Percentiles rank a stretch among this genome's conserved stretches.
These are phyloP conservation scores for Neophaeococcomyces mojaviensis DNA, from an alignment of 2,329 filamentous ascomycete genomes.

Conservation along the genomic window DNA sequence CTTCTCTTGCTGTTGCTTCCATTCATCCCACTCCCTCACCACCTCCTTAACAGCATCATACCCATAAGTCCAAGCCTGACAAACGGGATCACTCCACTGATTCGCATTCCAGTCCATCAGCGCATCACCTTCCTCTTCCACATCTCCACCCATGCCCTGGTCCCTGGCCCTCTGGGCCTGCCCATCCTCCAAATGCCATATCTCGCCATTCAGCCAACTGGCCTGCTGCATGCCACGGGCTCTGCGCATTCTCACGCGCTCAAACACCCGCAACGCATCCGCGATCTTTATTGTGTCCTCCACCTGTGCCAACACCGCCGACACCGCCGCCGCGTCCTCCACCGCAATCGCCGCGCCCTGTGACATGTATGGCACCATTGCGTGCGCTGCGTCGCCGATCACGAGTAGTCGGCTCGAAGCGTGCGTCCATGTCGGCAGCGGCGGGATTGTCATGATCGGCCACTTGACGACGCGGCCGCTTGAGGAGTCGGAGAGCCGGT, in stretches of 20 bases:
- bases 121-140: slow-evolving; percentile 31
- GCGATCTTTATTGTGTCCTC: slow-evolving; percentile 23
- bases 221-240: slow-evolving; percentile 37
- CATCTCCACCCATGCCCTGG: slow-evolving; percentile 29
- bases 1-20: background rate
- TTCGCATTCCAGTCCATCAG: slow-evolving; percentile 36
- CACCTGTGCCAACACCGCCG: slow-evolving; percentile 13
- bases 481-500: slow-evolving; percentile 22
- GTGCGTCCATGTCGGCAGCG: slow-evolving; percentile 26
- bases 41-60: slow-evolving; percentile 40
- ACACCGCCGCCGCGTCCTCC: slow-evolving; percentile 37
- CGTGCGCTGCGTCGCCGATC: slow-evolving; percentile 38
- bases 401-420: slow-evolving; percentile 29
- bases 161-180: slow-evolving; percentile 37
- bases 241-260: slow-evolving; percentile 30
- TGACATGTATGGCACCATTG: slow-evolving; percentile 40
- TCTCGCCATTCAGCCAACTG: slow-evolving; percentile 38
- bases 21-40: slow-evolving; percentile 27
- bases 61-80: slow-evolving; percentile 42
- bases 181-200: slow-evolving; percentile 44
- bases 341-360: slow-evolving; percentile 39
- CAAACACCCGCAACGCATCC: slow-evolving; percentile 31
- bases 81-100: slow-evolving; percentile 43
- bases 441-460: slow-evolving; percentile 23
- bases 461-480: slow-evolving; percentile 29